Conservation (phyloP, 2,329 filamentous ascomycete species). For the Scopulariopsis brevicaulis region DNA sequence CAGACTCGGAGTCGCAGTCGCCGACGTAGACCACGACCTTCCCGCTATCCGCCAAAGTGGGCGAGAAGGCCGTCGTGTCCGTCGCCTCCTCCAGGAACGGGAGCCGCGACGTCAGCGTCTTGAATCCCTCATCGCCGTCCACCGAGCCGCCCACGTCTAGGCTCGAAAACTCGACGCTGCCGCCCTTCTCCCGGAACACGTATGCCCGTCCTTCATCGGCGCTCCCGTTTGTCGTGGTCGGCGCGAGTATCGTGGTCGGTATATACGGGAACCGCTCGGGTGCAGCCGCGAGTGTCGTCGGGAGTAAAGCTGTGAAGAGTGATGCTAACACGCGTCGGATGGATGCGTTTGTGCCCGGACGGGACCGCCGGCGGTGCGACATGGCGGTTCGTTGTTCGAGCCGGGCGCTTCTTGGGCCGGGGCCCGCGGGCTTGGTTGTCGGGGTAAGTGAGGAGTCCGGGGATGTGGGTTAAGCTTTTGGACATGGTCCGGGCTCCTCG, state of each 20-base stretch:
- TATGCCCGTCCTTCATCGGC: slow-evolving; percentile 44
- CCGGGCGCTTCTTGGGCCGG: background rate
- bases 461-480: no score
- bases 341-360: background rate
- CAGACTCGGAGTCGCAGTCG: slow-evolving; percentile 46
- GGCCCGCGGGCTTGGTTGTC: background rate
- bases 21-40: slow-evolving; percentile 66
- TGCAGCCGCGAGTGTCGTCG: slow-evolving; percentile 8
- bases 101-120: slow-evolving; percentile 41
- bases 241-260: slow-evolving; percentile 60
- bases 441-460: no score
- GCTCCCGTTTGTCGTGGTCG: slow-evolving; percentile 28
- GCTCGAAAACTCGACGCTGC: slow-evolving; percentile 42
- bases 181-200: slow-evolving; percentile 47
- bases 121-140: slow-evolving; percentile 24
- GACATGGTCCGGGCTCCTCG: no score
- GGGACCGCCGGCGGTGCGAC: background rate
- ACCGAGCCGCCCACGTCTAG: slow-evolving; percentile 44
- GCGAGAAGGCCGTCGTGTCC: slow-evolving; percentile 48
- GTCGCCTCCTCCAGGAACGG: slow-evolving; percentile 47
- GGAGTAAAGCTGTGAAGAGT: background rate
- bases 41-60: slow-evolving; percentile 55
- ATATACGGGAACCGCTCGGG: slow-evolving; percentile 57
- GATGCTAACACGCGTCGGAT: background rate
- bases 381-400: background rate